These are phyloP conservation scores for Pleurotus cornucopiae DNA, from an alignment of 768 basidiomycete species.

Conservation along the genomic window DNA sequence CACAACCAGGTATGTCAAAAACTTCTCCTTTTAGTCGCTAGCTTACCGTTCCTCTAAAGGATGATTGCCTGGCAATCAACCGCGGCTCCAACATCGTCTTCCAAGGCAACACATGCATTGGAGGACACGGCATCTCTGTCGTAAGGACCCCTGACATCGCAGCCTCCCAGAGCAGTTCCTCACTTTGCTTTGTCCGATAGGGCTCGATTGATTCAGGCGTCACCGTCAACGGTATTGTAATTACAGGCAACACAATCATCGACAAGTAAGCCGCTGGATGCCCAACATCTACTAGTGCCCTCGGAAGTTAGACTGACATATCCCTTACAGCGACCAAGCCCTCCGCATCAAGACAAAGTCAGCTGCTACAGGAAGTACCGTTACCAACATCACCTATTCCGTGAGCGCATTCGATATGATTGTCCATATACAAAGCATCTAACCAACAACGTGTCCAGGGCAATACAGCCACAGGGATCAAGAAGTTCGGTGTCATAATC, in stretches of 20 bases:
- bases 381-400: constrained; percentile 46
- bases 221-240: constrained; percentile 41
- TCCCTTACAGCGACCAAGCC: constrained; percentile 37
- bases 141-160: constrained; percentile 34
- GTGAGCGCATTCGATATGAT: constrained; percentile 20
- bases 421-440: background rate
- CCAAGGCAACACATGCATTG: constrained; percentile 47
- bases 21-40: background rate
- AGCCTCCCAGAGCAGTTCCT: constrained; percentile 23
- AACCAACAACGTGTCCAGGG: constrained; percentile 23
- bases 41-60: constrained; percentile 21
- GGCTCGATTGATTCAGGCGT: constrained; percentile 49
- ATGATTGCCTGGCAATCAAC: constrained; percentile 61
- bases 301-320: too few species aligned
- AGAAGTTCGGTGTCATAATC: constrained; percentile 53
- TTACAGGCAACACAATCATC: constrained; percentile 49
- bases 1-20: background rate
- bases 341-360: constrained; percentile 60
- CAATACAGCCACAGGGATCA: constrained; percentile 48
- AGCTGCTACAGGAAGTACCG: constrained; percentile 39
- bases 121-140: constrained; percentile 65
- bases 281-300: too few species aligned
- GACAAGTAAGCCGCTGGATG: constrained; percentile 36
- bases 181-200: constrained; percentile 21
- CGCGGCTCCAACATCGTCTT: constrained; percentile 41